phyloP scores from a whole-genome alignment of 768 basidiomycete species.

The Macrolepiota fuliginosa region DNA sequence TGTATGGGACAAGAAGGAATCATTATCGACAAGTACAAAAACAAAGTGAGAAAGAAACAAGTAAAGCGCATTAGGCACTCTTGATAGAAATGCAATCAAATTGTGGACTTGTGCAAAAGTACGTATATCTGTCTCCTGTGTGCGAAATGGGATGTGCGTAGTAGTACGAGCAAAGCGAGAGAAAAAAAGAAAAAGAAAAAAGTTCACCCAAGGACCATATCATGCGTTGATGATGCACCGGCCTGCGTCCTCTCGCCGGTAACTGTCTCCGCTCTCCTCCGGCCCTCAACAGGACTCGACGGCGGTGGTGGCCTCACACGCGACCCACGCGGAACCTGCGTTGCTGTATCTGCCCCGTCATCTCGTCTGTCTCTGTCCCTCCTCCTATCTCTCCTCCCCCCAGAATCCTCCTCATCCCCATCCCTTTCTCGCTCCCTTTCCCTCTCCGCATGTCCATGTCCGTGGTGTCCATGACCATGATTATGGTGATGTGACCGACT shows the following conservation, averaged over 20 bases:
- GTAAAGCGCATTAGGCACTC: background rate
- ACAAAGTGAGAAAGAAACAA: too few relatives aligned
- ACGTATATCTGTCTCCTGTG: background rate
- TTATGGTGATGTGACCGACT: background rate
- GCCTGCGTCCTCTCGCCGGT: conserved; percentile 5
- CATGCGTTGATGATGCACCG: background rate
- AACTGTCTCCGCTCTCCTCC: conserved; percentile 20
- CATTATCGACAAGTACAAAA: too few relatives aligned
- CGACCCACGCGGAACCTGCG: background rate
- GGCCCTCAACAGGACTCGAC: conserved; percentile 9
- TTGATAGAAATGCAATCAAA: background rate
- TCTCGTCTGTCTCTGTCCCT: conserved; percentile 8
- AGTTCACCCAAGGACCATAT: conserved; percentile 5
- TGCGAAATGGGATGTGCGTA: background rate
- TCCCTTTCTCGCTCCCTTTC: conserved; percentile 2
- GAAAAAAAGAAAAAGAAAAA: background rate
- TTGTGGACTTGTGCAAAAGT: background rate
- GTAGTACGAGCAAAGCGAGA: background rate
- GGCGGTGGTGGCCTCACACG: background rate
- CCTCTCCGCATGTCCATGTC: background rate
- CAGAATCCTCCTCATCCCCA: conserved; percentile 7
- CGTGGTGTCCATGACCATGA: background rate
- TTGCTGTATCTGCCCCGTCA: conserved; percentile 9
- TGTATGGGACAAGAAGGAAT: too few relatives aligned
- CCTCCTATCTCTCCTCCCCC: conserved; percentile 4